Evolutionary conservation across 2,329 filamentous ascomycete species (phyloP), one percentile per base, ranked within the genome.

Genomic region (Aspergillus pseudoviridinutans): DNA sequence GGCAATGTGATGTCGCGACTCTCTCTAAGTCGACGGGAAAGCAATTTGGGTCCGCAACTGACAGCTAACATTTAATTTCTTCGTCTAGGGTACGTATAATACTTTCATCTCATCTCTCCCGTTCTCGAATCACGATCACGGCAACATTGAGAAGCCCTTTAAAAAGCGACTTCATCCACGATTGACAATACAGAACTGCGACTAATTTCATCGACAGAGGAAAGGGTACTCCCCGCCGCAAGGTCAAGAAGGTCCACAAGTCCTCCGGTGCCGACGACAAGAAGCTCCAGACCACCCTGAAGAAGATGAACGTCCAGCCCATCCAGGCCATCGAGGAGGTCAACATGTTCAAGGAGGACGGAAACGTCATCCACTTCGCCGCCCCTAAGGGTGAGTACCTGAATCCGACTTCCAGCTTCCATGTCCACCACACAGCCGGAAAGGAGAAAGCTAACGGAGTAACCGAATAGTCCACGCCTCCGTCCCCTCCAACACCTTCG

Each of bases 291-390:
- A 87, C 88, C 62, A 83, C 91, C 63, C 86, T 99, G 68, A 99
- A 99, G 90, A 99, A 99, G 89, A 87, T 99, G 79, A 97, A 97
- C 82, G 93, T 96, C 59, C 94, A 99, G 87, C 94, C 94, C 73
- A 97, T 99, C 81, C 92, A 96, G 84, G 91, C 90, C 67, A 99
- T 99, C 73, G 94, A 99, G 87, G 94, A 99, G 85, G 94, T 99
- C 79, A 99, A 99, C 89, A 99, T 99, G 94, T 99, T 99, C 89
- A 99, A 99, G 90, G 89, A 90, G 77, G 94, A 99, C 78, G 94
- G 94, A 79, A 99, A 99, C 80, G 94, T 99, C 79, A 97, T 99
- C 75, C 94, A 99, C 87, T 99, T 99, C 78, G 89, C 91, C 72
- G 91, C 91, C 74, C 94, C 94, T 71, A 97, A 97, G 85, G 94